Evolutionary conservation across 768 basidiomycete genomes (phyloP), one percentile per base, ranked within the genome.

Genomic region (Xerocomellus chrysenteron): DNA sequence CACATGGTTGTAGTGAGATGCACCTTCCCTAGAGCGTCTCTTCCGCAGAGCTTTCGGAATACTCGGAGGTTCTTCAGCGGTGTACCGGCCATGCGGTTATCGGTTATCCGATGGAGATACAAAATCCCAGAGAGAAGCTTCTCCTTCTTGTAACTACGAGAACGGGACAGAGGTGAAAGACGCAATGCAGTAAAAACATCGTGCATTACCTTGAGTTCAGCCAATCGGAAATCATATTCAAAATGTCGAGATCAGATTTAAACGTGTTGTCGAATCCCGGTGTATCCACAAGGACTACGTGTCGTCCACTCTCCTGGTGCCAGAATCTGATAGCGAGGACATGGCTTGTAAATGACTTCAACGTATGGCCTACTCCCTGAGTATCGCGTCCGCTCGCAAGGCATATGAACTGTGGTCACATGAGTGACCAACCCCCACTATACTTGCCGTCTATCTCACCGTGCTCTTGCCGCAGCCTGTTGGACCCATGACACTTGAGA

Each of bases 51-150:
- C 39, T 62, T 47, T 40, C 37, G 47, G 47, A 78, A 75, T 61
- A 74, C 64, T 5, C 61, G 63, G 16, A 76, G 65, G 54, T 76
- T 74, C 40, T 62, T 73, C 26, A 68, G 48, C 0, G 73, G 64
- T 1, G 71, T 61, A 19, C 72, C 77, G 0, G 64, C 65, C 68
- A 77, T 70, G 1, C 75, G 68, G 48, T 72, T 71, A 42, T 76
- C 75, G 9, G 74, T 65, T 39, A 78, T 78, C 16, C 73, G 68
- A 54, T 78, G 77, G 14, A 77, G 55, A 54, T 76, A 78, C 19
- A 78, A 17, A 28, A 78, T 68, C 2, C 70, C 75, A 10, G 70
- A 60, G 1, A 78, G 66, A n/a, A 55, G 43, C 10, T 56, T 61
- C 3, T 48, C 4, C 11, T 44, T 43, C 11, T 37, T 42, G 28